Base-by-base conservation (phyloP, 2,329 filamentous ascomycete genomes). In the Lasiodiplodia sp. region DNA sequence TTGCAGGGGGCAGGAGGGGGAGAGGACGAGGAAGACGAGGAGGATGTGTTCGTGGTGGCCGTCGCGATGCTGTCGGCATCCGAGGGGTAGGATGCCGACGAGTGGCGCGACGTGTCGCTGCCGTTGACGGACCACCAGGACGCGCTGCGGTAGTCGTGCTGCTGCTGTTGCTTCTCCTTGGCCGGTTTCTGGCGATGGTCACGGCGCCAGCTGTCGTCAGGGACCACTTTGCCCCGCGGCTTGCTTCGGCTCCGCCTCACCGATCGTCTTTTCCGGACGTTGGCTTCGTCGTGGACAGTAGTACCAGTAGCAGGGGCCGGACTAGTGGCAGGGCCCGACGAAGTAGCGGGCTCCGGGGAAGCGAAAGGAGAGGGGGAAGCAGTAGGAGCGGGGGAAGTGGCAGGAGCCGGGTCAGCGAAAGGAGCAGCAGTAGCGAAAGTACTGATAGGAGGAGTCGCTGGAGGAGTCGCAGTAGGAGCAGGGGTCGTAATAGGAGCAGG, bases 161-260 rank as follows among this genome's bases (percentile, higher is more conserved):
- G 57, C n/a, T 64, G 23, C 5, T 31, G 38, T 4, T 66, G 8
- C 14, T 56, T 49, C 23, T 51, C 38, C 25, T 44, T 57, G 52
- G 16, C 47, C 37, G 31, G 23, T 8, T 25, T 4, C 12, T 34
- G 40, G 25, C 28, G 18, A 21, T 58, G 34, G 14, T 49, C 40
- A 8, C 40, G 53, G 12, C 53, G 25, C 37, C 64, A 57, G 53
- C 64, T 37, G 53, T 57, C 37, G 53, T 57, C 52, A 16, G 58
- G 40, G 6, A 49, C 12, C 11, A 52, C 40, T 28, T 60, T 58
- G 44, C 55, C 25, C 28, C 55, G 18, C 28, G 28, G 40, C 25
- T 37, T 52, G 44, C 40, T 67, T 21, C 55, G 25, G 53, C 40
- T 38, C 53, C 28, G 18, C 28, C 8, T 60, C 14, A 14, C 18